Evolutionary conservation across 495 filamentous ascomycete species (phyloP).

Genomic region (Oidiodendron maius): DNA sequence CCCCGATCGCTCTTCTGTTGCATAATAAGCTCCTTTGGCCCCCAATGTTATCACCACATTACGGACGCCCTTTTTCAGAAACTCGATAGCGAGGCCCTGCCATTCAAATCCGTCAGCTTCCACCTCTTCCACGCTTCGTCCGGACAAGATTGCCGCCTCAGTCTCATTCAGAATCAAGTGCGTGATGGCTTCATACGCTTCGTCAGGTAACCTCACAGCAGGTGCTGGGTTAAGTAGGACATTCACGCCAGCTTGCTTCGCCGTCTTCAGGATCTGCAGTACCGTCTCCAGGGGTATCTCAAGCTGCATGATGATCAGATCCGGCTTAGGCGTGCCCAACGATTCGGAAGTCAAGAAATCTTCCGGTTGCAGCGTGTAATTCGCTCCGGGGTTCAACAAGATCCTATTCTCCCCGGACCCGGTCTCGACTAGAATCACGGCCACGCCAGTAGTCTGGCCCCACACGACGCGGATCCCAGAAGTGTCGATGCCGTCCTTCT

Average conservation of each 20-base stretch:
- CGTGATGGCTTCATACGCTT: conserved; percentile 61
- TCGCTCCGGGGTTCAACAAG: conserved; percentile 73
- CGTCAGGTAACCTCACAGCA: conserved; percentile 60
- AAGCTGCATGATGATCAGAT: conserved; percentile 78
- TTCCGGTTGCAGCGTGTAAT: conserved; percentile 35
- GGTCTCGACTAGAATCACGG: conserved; percentile 76
- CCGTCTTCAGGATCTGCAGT: conserved; percentile 53
- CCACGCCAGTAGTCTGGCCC: conserved; percentile 66
- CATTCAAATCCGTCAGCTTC: conserved; percentile 39
- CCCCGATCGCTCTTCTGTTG: conserved; percentile 33
- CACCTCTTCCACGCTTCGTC: conserved; percentile 33
- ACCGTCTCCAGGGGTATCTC: conserved; percentile 76
- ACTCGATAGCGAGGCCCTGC: conserved; percentile 43
- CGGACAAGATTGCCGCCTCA: conserved; percentile 70
- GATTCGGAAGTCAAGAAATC: conserved; percentile 29
- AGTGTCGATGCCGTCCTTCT: conserved; percentile 56
- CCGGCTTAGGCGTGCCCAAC: conserved; percentile 42
- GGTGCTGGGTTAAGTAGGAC: conserved; percentile 79
- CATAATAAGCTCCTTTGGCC: conserved; percentile 66
- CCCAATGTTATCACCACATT: conserved; percentile 84
- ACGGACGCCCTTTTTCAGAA: conserved; percentile 61
- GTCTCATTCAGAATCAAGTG: conserved; percentile 89
- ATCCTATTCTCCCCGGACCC: conserved; percentile 83
- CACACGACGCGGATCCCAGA: conserved; percentile 41
- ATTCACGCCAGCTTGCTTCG: conserved; percentile 40